Base-by-base conservation (phyloP, 345 rosid species). In the Mallotus nudiflorus region DNA sequence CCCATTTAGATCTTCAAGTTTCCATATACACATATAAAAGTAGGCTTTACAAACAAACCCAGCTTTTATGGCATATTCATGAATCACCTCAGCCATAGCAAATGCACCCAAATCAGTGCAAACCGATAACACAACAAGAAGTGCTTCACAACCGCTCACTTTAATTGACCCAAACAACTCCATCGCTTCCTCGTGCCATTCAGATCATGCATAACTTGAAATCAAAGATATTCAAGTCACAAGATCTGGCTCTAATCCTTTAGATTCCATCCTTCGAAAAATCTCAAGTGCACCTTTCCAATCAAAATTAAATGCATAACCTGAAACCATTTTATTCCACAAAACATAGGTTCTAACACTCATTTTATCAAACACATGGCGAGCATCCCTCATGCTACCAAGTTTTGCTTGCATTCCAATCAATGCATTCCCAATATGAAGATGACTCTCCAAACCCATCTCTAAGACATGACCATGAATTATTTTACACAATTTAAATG, bases 151-250 rank as follows among this genome's bases (percentile, higher is more conserved):
- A 48, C 37, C 85, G 60, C 77, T 77, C 78, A 53, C 79, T 77
- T 79, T 82, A 90, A 87, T 86, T 37, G 27, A 71, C 67, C 78
- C 65, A 80, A 87, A 89, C 74, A 82, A 76, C 33, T 70, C 76
- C 5, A 84, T 1, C 6, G 79, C 79, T 53, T 85, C 86, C 55
- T 75, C 83, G 71, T 45, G 59, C 77, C 48, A 70, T 51, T 87
- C 78, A 42, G 87, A 73, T 9, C 87, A 85, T 51, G 85, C 86
- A 77, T 85, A 86, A 52, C 90, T 84, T 10, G 93, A 89, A 53
- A 87, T 71, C 64, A 91, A 40, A 0, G 92, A 86, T 59, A 89
- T 87, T 91, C 91, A 87, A 7, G 93, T 89, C 67, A 89, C 91
- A 53, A 71, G 55, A 62, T 86, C 85, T 20, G 93, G 93, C 69